phyloP scores from a whole-genome alignment of 768 basidiomycete genomes.

The Macrocybe gigantea region DNA sequence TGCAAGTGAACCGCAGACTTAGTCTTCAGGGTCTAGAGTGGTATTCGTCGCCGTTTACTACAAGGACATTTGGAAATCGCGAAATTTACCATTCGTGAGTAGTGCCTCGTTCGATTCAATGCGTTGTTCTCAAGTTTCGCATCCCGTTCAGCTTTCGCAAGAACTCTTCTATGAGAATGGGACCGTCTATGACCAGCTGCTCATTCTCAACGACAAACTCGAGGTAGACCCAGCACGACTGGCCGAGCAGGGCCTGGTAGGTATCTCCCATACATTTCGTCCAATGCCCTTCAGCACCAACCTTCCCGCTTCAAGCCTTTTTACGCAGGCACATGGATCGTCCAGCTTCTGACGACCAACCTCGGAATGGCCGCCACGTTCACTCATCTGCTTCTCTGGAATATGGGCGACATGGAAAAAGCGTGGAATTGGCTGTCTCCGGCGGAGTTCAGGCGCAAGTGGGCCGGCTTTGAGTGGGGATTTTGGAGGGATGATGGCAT shows the following conservation, averaged over 20 bases:
- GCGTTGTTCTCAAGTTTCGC: no score
- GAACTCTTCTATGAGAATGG: slow-evolving; percentile 38
- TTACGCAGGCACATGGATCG: slow-evolving; percentile 32
- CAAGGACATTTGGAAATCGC: slow-evolving; percentile 5
- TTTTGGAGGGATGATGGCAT: slow-evolving; percentile 1
- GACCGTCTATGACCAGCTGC: slow-evolving; percentile 42
- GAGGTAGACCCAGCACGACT: slow-evolving; percentile 43
- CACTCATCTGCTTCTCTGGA: slow-evolving; percentile 48
- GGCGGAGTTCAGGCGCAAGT: slow-evolving; percentile 14
- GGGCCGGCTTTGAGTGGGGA: not conserved
- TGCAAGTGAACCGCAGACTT: not conserved
- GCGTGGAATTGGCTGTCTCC: slow-evolving; percentile 35
- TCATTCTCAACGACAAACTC: slow-evolving; percentile 47
- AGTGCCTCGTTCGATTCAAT: no score
- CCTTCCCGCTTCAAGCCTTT: slow-evolving; percentile 38
- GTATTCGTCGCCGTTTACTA: slow-evolving; percentile 1
- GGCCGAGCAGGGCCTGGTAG: slow-evolving; percentile 29
- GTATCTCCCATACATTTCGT: slow-evolving; percentile 16
- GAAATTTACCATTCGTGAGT: slow-evolving; percentile 2
- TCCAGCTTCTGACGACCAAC: slow-evolving; percentile 31
- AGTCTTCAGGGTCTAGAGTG: not conserved
- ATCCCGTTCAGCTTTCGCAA: slow-evolving; percentile 15
- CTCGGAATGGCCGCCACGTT: slow-evolving; percentile 42
- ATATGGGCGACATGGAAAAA: slow-evolving; percentile 39
- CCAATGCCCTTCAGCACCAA: slow-evolving; percentile 3